Base-by-base conservation (phyloP, 1,284 basidiomycete species). In the Cystobasidium slooffiae region DNA sequence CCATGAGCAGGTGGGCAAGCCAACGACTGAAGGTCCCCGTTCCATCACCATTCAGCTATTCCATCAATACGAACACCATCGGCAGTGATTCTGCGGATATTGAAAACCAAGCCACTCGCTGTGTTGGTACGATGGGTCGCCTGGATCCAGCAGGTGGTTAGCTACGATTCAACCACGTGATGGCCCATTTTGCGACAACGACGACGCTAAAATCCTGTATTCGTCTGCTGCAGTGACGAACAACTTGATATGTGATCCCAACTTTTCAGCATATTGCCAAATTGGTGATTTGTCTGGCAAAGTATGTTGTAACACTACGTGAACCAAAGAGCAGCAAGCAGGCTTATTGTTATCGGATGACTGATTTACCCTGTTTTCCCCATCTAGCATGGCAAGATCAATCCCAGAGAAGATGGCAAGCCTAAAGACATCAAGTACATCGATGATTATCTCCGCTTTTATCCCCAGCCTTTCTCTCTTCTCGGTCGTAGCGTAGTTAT, bases 401-500 rank as follows among this genome's bases (percentile, higher is more conserved):
- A 76, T 39, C 77, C 76, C 16, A 78, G 74, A 6, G 24, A 47
- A 44, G 24, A 43, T 3, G 77, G 77, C 18, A 51, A 65, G 20
- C 70, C 76, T 18, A 22, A 67, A 6, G 52, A 55, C 16, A 76
- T 77, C 47, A 62, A 65, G 12, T 78, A 75, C 53, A 59, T 61
- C 20, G 78, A 79, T 68, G 68, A 74, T 14, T 79, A 72, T 55
- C 56, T 81, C 12, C 76, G 80, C 43, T 80, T 79, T 65, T 79
- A 75, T 76, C 77, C 80, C 18, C 68, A 79, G 66, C 63, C 75
- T 12, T 78, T 79, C 74, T 78, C 77, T 16, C 67, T 81, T 10
- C 75, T 81, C 14, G 80, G 80, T 14, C 78, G 80, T 9, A 78
- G 77, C 58, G 68, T 81, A 44, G 79, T 80, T 10, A 76, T 81